Percentiles rank a stretch among this genome's conserved stretches.
These are phyloP conservation scores for Moesziomyces antarcticus DNA, from an alignment of 1,284 basidiomycete species.

Conservation along the genomic window DNA sequence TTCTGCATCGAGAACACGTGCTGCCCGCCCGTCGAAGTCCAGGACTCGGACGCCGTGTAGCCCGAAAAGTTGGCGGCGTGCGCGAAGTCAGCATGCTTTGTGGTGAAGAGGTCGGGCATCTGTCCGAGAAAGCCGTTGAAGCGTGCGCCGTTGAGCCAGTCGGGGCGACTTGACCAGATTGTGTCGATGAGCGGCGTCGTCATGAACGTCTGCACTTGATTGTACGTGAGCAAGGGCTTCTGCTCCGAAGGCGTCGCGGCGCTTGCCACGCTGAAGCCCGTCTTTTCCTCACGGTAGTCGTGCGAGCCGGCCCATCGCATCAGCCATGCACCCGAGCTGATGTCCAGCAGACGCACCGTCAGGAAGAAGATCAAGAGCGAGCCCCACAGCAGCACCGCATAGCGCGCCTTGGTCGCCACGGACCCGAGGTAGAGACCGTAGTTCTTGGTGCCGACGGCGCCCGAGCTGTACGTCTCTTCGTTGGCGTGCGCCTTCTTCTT, in stretches of 20 bases:
- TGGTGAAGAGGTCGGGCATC: constrained; percentile 10
- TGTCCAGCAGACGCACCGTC: constrained; percentile 51
- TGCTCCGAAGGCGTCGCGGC: constrained; percentile 2
- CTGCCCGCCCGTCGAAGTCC: constrained; percentile 12
- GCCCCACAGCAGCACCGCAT: constrained; percentile 55
- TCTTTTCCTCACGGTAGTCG: constrained; percentile 33
- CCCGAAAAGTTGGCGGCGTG: neutral
- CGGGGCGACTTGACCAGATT: constrained; percentile 30
- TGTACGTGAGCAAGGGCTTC: constrained; percentile 12
- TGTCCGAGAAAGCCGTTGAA: constrained; percentile 24
- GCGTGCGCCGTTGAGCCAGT: constrained; percentile 13
- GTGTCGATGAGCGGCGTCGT: constrained; percentile 37
- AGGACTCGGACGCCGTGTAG: neutral
- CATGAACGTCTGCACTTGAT: constrained; percentile 35
- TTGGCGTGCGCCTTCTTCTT: constrained; percentile 58
- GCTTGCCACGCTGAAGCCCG: constrained; percentile 6
- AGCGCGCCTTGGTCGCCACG: constrained; percentile 31
- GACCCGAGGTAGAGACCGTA: constrained; percentile 63
- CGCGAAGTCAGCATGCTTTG: neutral
- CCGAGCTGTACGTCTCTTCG: constrained; percentile 62
- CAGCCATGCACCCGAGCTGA: constrained; percentile 63
- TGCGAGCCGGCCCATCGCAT: constrained; percentile 64
- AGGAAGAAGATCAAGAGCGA: constrained; percentile 55
- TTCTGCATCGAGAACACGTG: constrained; percentile 15
- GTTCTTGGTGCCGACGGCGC: constrained; percentile 53